A percentile compares a stretch with the other conserved stretches of the same genome.
phyloP scores from a whole-genome alignment of 306 rosid genomes.

The Senna siamea region DNA sequence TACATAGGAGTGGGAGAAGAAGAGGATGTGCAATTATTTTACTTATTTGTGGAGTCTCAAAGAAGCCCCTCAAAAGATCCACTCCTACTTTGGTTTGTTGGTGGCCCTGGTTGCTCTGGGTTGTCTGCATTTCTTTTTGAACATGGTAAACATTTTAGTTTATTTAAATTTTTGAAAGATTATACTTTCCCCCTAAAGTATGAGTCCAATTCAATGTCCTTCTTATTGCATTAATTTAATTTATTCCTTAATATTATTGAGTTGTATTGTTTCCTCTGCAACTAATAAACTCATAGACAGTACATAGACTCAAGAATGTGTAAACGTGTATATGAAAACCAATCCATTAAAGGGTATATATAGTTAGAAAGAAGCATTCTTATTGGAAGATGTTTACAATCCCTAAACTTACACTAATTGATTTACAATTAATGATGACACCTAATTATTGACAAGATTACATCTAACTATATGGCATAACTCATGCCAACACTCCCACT shows the following conservation, averaged over 20 bases:
- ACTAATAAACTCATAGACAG: not conserved
- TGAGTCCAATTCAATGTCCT: not conserved
- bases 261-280: not conserved
- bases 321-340: too few species aligned
- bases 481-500: too few species aligned
- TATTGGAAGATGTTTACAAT: too few species aligned
- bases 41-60: slow-evolving; percentile 46
- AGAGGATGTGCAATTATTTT: slow-evolving; percentile 42
- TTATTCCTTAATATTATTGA: not conserved
- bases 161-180: not conserved
- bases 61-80: slow-evolving; percentile 38
- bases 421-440: too few species aligned
- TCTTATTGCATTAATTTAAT: not conserved
- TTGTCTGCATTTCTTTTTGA: slow-evolving; percentile 41
- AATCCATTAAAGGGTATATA: too few species aligned
- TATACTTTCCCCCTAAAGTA: not conserved
- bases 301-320: too few species aligned
- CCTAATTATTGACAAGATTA: too few species aligned
- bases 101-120: slow-evolving; percentile 48
- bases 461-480: too few species aligned
- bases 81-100: slow-evolving; percentile 42
- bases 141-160: slow-evolving; percentile 32
- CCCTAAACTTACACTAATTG: too few species aligned
- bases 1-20: slow-evolving; percentile 47
- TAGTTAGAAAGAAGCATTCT: too few species aligned